Base-by-base conservation (phyloP, 2,329 filamentous ascomycete genomes). In the Byssochlamys sp. region DNA sequence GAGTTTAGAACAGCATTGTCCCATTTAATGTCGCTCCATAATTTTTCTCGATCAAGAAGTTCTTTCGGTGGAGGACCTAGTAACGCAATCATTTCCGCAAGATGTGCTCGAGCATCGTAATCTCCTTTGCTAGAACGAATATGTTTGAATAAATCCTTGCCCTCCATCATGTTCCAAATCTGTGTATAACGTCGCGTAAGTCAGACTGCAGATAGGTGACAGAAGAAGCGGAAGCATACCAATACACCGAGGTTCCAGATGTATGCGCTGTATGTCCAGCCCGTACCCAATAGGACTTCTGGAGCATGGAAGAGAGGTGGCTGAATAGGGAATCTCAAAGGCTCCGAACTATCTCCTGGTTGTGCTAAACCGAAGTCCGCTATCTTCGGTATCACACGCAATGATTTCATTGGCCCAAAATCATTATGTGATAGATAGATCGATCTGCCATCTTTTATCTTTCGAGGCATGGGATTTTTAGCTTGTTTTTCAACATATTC, bases 201-300 rank as follows among this genome's bases (percentile, higher is more conserved):
- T 9, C 11, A 50, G 12, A 19, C 19, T 19, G 19, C 19, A 19
- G 19, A 19, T 49, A 11, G 7, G 5, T 5, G 4, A 10, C 5
- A 58, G 53, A 49, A 58, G 57, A 56, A 54, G 45, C 26, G 45
- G 25, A n/a, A 2, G 19, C 69, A 65, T 63, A 77, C 75, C 76
- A 79, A 71, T 53, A 70, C 71, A 0, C 75, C 76, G 0, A 68
- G 64, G 50, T 74, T 76, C 77, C 76, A 80, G 31, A 79, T 74
- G 59, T 80, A 77, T 14, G 78, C 65, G 56, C 55, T 31, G 10
- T 72, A 75, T 0, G 61, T 62, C 76, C 76, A 79, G 0, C 67
- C 65, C 0, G 65, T 63, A 59, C 68, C 59, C 1, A 80, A 59
- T 1, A 78, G 74, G 9, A 78, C 73, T 60, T 80, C 58, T 45